A percentile compares a stretch with the other conserved stretches of the same genome.
These are phyloP conservation scores for Mycena sanguinolenta DNA, from an alignment of 768 basidiomycete genomes.

Conservation along the genomic window DNA sequence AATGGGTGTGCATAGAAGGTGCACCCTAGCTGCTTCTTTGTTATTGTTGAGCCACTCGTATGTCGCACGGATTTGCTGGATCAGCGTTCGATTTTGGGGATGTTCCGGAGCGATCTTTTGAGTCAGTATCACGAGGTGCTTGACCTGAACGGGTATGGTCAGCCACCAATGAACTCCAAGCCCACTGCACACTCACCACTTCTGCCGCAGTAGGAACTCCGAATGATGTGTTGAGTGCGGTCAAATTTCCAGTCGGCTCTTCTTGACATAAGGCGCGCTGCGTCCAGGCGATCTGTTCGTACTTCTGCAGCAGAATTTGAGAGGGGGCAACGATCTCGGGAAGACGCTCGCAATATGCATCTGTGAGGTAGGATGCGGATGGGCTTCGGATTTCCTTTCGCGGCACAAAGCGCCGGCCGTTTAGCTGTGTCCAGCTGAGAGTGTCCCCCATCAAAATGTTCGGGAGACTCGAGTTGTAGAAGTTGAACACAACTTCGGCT, in stretches of 20 bases:
- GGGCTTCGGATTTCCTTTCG: slow-evolving; percentile 12
- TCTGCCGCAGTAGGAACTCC: slow-evolving; percentile 33
- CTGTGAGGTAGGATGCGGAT: slow-evolving; percentile 22
- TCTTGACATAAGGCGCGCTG: slow-evolving; percentile 27
- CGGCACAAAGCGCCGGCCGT: slow-evolving; percentile 28
- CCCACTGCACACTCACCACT: slow-evolving; percentile 21
- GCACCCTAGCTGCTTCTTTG: slow-evolving; percentile 31
- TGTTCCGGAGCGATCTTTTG: slow-evolving; percentile 42
- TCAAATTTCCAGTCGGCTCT: slow-evolving; percentile 6
- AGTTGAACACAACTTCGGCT: slow-evolving; percentile 25
- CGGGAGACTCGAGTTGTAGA: slow-evolving; percentile 23
- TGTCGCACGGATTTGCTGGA: slow-evolving; percentile 56
- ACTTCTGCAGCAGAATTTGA: slow-evolving; percentile 19
- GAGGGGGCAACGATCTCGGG: slow-evolving; percentile 29
- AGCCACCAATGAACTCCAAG: not conserved
- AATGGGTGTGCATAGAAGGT: slow-evolving; percentile 38
- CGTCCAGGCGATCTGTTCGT: slow-evolving; percentile 33
- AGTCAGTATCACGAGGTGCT: slow-evolving; percentile 55
- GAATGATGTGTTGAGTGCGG: slow-evolving; percentile 25
- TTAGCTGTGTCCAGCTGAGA: slow-evolving; percentile 22
- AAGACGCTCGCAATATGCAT: slow-evolving; percentile 22
- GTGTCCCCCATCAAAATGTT: slow-evolving; percentile 26
- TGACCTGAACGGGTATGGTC: slow-evolving; percentile 47
- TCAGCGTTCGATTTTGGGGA: slow-evolving; percentile 43
- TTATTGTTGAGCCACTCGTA: slow-evolving; percentile 58